Conservation (phyloP, 2,329 filamentous ascomycete species). For the Lojkania enalia region DNA sequence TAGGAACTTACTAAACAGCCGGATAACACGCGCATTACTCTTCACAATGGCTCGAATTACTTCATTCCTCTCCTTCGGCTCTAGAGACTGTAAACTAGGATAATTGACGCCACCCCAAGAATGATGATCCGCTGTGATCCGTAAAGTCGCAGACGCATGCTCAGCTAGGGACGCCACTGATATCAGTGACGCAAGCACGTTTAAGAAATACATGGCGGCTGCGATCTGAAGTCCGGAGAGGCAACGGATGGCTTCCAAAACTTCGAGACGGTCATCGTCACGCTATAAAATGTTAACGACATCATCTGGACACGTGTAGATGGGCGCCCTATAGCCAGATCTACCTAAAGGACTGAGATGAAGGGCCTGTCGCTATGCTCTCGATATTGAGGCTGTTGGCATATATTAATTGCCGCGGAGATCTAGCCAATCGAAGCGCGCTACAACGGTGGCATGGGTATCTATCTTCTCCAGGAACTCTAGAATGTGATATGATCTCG, state of each 20-base stretch:
- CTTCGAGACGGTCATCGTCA: conserved; percentile 16
- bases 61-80: conserved; percentile 29
- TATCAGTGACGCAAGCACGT: conserved; percentile 21
- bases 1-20: conserved; percentile 34
- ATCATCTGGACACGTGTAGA: conserved; percentile 41
- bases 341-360: conserved; percentile 19
- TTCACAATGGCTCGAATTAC: conserved; percentile 35
- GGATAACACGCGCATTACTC: conserved; percentile 35
- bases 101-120: conserved; percentile 43
- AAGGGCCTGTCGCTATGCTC: conserved; percentile 23
- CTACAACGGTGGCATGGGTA: background rate
- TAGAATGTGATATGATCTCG: background rate
- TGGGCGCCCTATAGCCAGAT: conserved; percentile 28
- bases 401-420: conserved; percentile 37
- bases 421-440: conserved; percentile 29
- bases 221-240: conserved; percentile 12
- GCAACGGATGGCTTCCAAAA: conserved; percentile 14
- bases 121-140: conserved; percentile 34
- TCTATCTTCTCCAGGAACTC: background rate
- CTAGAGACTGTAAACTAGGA: conserved; percentile 36
- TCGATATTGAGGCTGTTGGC: conserved; percentile 40
- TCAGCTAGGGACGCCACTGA: conserved; percentile 18
- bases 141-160: conserved; percentile 23
- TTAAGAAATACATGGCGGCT: conserved; percentile 31
- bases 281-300: conserved; percentile 25